These are phyloP conservation scores for Acarospora socialis DNA, from an alignment of 2,329 filamentous ascomycete species.

Conservation along the genomic window DNA sequence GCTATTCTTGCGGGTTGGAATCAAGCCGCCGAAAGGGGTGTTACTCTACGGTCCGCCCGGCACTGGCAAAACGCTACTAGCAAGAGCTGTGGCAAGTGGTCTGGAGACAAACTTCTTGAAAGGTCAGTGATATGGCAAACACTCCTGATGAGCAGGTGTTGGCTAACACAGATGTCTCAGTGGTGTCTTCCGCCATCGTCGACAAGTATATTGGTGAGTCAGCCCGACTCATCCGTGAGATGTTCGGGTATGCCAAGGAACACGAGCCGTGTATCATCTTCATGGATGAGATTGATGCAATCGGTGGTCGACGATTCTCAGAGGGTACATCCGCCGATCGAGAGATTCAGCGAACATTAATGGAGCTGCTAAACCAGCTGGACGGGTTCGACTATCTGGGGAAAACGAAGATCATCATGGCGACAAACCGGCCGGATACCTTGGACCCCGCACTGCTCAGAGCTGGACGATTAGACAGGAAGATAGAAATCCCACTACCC, in stretches of 20 bases:
- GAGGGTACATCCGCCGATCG: constrained; percentile 95
- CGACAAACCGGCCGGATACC: constrained; percentile 92
- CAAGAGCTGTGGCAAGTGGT: constrained; percentile 87
- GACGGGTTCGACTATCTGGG: constrained; percentile 98
- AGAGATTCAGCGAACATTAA: constrained; percentile 94
- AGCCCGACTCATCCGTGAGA: constrained; percentile 89
- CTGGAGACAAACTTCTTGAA: constrained; percentile 98
- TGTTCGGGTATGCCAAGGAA: constrained; percentile 99
- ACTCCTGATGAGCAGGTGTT: no score
- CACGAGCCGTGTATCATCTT: constrained; percentile 99
- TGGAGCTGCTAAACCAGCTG: constrained; percentile 97
- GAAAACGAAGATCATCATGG: constrained; percentile 99
- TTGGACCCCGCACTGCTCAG: constrained; percentile 84
- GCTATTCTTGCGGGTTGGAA: constrained; percentile 88
- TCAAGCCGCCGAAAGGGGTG: constrained; percentile 97
- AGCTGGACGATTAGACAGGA: constrained; percentile 85
- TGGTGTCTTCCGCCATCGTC: constrained; percentile 96
- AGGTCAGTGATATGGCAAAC: constrained; percentile 51
- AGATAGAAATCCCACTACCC: constrained; percentile 93
- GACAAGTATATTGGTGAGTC: constrained; percentile 99
- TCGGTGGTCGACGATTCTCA: constrained; percentile 89
- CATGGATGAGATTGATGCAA: constrained; percentile 99
- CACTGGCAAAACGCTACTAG: constrained; percentile 90
- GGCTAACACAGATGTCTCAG: constrained; percentile 34
- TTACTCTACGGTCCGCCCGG: constrained; percentile 90